Evolutionary conservation across 495 filamentous ascomycete genomes (phyloP).

Genomic region (Haplographium delicatum): DNA sequence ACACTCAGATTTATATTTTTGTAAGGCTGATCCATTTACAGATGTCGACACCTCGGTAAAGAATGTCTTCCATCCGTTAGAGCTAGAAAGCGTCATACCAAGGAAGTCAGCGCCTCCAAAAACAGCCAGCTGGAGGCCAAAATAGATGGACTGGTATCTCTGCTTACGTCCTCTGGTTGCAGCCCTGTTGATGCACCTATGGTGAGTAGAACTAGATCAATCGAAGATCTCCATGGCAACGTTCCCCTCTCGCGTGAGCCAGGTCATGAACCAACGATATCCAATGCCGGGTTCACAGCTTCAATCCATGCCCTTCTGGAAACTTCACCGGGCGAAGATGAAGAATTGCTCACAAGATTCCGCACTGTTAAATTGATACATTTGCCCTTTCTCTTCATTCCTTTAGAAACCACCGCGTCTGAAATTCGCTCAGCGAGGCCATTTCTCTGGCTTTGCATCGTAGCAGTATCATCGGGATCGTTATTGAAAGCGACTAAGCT

Average conservation of each 20-base stretch:
- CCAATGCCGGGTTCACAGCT: not conserved
- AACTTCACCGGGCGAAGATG: not conserved
- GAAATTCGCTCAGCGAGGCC: not conserved
- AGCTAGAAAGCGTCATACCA: not conserved
- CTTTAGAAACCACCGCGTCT: not conserved
- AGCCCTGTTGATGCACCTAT: not conserved
- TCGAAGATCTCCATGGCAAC: not conserved
- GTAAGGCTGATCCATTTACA: too few relatives aligned
- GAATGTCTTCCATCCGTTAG: not conserved
- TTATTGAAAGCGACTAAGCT: not conserved
- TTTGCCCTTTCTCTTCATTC: not conserved
- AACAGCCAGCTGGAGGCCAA: not conserved
- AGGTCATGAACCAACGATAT: not conserved
- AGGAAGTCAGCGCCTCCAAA: not conserved
- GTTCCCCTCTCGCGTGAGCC: not conserved
- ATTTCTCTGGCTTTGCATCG: not conserved
- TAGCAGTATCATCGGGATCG: not conserved
- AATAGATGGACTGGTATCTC: not conserved
- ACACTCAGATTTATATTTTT: too few relatives aligned
- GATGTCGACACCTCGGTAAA: not conserved
- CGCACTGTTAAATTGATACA: not conserved
- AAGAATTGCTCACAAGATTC: not conserved
- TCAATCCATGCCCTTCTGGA: not conserved
- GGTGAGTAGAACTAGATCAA: not conserved
- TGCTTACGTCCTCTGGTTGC: not conserved